Evolutionary conservation across 129 eudicot species (phyloP).

Genomic region (Saussurea involucrata): DNA sequence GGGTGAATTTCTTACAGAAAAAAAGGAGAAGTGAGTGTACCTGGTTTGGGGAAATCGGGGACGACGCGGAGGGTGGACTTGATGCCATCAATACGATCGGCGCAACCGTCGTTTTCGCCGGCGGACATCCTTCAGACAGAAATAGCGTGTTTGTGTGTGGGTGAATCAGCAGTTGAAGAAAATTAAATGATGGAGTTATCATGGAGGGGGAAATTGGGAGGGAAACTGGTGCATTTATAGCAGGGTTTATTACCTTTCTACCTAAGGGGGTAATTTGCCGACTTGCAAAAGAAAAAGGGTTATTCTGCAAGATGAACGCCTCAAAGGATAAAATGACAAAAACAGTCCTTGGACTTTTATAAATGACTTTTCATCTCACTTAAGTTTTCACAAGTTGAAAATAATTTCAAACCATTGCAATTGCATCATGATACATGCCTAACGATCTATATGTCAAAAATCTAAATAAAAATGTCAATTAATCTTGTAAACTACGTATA

Average conservation of each 20-base stretch:
- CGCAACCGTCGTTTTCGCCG: slow-evolving; percentile 39
- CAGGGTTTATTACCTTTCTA: neutral
- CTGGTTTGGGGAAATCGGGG: slow-evolving; percentile 82
- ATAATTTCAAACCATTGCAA: neutral
- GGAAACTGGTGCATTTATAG: slow-evolving; percentile 13
- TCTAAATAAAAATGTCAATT: neutral
- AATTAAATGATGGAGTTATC: slow-evolving; percentile 6
- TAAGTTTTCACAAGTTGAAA: neutral
- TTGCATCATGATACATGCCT: too few relatives aligned
- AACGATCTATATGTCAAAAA: neutral
- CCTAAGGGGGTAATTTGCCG: neutral
- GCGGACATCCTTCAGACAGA: slow-evolving; percentile 45
- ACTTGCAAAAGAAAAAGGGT: neutral
- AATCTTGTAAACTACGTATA: neutral
- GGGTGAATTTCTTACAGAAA: neutral
- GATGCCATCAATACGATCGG: slow-evolving; percentile 37
- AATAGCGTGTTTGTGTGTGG: neutral
- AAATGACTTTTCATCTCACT: neutral
- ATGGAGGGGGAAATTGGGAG: slow-evolving; percentile 11
- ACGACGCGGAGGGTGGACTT: slow-evolving; percentile 64
- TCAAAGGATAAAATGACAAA: neutral
- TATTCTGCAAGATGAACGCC: neutral
- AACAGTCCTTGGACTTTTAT: neutral
- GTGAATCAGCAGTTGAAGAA: slow-evolving; percentile 2
- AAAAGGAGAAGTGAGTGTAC: slow-evolving; percentile 17